Evolutionary conservation across 1,139 yeast species (phyloP).

Genomic region (Candida buenavistaensis): DNA sequence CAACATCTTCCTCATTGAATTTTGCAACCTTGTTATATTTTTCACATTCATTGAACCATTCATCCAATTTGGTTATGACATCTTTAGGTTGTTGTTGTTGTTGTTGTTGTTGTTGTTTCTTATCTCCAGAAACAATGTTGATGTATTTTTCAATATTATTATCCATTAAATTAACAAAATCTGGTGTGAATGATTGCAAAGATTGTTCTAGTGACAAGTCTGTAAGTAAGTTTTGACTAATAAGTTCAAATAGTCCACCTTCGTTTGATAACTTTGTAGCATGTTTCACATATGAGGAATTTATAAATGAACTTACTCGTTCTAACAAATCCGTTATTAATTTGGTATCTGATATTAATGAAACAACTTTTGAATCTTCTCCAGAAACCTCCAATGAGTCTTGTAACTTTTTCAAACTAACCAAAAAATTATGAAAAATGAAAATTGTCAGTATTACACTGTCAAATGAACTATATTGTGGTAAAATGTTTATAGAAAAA

Average conservation of each 20-base stretch:
- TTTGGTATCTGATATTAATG: constrained; percentile 5
- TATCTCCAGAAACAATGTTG: constrained; percentile 9
- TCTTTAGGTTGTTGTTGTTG: constrained; percentile 6
- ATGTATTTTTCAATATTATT: constrained; percentile 27
- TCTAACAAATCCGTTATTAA: constrained; percentile 7
- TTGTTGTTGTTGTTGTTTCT: too few relatives aligned
- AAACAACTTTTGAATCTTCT: constrained; percentile 8
- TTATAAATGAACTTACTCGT: constrained; percentile 8
- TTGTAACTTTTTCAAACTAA: constrained; percentile 20
- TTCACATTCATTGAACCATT: constrained; percentile 25
- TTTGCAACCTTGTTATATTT: constrained; percentile 10
- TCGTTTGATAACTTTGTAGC: constrained; percentile 7
- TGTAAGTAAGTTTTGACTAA: constrained; percentile 4
- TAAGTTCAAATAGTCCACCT: constrained; percentile 8
- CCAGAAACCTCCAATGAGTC: constrained; percentile 9
- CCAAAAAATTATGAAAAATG: constrained; percentile 24
- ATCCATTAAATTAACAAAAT: constrained; percentile 27
- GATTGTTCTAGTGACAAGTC: not conserved
- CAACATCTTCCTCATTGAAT: constrained; percentile 5
- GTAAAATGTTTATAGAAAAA: constrained; percentile 11
- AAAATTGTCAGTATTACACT: constrained; percentile 15
- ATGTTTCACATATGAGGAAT: constrained; percentile 7
- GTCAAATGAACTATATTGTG: constrained; percentile 2
- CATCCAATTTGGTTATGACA: constrained; percentile 16
- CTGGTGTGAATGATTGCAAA: constrained; percentile 19